These are phyloP conservation scores for Toxoplasma gondii DNA, from an alignment of 169 alveolate species.

Conservation along the genomic window DNA sequence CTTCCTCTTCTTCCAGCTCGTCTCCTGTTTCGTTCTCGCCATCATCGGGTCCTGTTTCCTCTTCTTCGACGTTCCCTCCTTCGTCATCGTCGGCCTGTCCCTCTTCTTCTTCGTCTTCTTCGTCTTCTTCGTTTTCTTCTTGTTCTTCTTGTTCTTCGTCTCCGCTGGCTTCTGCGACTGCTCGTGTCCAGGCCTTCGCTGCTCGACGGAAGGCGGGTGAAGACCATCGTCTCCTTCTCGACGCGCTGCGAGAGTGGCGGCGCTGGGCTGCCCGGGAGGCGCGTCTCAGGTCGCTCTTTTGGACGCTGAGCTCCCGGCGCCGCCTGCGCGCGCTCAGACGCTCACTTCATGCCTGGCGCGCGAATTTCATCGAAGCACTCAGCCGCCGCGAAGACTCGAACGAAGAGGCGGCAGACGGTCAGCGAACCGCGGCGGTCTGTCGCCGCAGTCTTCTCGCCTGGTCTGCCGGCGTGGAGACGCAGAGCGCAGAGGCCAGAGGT, in stretches of 20 bases:
- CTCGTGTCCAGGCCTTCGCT: neutral
- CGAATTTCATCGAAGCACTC: no score
- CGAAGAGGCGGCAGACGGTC: neutral
- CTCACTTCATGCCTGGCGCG: neutral
- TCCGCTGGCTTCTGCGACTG: neutral
- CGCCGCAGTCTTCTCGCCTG: neutral
- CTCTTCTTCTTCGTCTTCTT: neutral
- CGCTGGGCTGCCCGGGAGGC: neutral
- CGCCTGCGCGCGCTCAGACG: neutral
- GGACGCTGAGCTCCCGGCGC: neutral
- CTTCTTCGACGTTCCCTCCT: no score
- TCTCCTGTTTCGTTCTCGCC: no score
- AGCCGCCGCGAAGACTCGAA: neutral
- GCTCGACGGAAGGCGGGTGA: neutral
- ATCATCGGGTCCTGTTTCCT: no score
- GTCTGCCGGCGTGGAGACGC: neutral
- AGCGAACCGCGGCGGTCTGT: neutral
- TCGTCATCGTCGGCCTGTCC: no score
- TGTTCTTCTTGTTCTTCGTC: neutral
- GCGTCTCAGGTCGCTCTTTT: neutral
- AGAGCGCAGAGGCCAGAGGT: no score
- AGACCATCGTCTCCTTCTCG: neutral
- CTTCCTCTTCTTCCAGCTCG: no score
- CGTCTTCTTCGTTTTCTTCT: neutral
- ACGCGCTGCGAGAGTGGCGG: neutral